A percentile compares a stretch with the other conserved stretches of the same genome.
Conservation (phyloP, 495 filamentous ascomycete species). For the Penicillium tannophilum region DNA sequence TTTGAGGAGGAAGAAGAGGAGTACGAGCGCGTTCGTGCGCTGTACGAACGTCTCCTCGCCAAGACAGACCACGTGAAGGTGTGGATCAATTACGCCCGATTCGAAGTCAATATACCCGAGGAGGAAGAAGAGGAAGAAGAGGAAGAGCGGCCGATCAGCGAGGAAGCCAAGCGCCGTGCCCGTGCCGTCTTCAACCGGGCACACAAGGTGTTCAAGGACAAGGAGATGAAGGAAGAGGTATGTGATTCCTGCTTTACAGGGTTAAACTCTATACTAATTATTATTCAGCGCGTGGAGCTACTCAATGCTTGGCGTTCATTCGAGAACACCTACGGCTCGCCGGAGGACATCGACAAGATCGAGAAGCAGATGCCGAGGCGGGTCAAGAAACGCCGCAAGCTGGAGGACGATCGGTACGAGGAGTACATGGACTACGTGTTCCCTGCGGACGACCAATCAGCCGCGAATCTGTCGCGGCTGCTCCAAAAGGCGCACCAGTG, state of each 20-base stretch:
- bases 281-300: constrained; percentile 69
- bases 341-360: constrained; percentile 79
- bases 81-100: constrained; percentile 96
- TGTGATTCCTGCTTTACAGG: constrained; percentile 1
- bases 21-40: constrained; percentile 73
- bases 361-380: constrained; percentile 90
- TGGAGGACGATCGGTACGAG: constrained; percentile 95
- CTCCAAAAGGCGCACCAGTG: constrained; percentile 83
- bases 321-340: constrained; percentile 78
- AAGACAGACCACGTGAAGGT: constrained; percentile 98
- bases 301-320: constrained; percentile 91
- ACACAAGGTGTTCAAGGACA: constrained; percentile 86
- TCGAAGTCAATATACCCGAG: constrained; percentile 85
- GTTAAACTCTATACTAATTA: constrained; percentile 31
- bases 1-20: constrained; percentile 95
- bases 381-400: constrained; percentile 90
- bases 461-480: constrained; percentile 79
- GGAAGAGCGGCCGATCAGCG: constrained; percentile 73
- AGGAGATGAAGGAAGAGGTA: constrained; percentile 90
- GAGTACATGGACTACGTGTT: constrained; percentile 98
- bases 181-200: constrained; percentile 85
- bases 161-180: constrained; percentile 79
- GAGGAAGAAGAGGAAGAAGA: constrained; percentile 63
- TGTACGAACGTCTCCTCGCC: constrained; percentile 89
- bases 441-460: constrained; percentile 90